Evolutionary conservation across 306 rosid genomes (phyloP), one percentile per base, ranked within the genome.

Genomic region (Lotus japonicus): DNA sequence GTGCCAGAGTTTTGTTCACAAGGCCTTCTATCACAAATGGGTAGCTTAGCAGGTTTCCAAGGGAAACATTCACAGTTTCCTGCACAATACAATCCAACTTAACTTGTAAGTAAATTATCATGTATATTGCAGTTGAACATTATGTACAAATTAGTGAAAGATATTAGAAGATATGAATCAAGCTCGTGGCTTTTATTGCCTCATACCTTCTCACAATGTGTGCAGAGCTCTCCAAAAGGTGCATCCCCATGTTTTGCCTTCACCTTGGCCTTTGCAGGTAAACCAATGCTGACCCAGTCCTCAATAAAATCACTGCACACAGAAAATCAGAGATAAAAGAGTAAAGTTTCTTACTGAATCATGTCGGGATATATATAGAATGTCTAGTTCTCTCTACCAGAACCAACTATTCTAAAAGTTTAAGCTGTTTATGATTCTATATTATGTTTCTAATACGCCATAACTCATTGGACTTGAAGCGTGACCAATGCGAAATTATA

Each of bases 21-120:
- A 94, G 77, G 0, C 95, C 97, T 0, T 90, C 96, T 77, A 97
- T 86, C 2, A 94, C 98, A 86, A 86, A 94, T 58, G 97, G 98
- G 58, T 94, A 90, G 58, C 89, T 88, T n/a, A 94, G 82, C 72
- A 94, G 79, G 83, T 90, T 88, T 65, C 95, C 98, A 49, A 94
- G 85, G 0, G 97, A 90, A 23, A 55, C 76, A 69, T 83, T 88
- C 86, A 94, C 98, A 2, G 97, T 89, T 76, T 94, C 98, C 98
- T 94, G 97, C 77, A 82, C 56, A 33, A 82, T 50, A 33, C 45
- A 46, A 55, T 57, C 72, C 79, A 60, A 70, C 12, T 51, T 48
- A n/a, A n/a, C n/a, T n/a, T n/a, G n/a, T n/a, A n/a, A n/a, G 42
- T 62, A 31, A 31, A 31, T 31, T 7, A 31, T 5, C 6, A 31